Evolutionary conservation across 805 yeast species (phyloP).

Genomic region (Pichia phayaonensis): DNA sequence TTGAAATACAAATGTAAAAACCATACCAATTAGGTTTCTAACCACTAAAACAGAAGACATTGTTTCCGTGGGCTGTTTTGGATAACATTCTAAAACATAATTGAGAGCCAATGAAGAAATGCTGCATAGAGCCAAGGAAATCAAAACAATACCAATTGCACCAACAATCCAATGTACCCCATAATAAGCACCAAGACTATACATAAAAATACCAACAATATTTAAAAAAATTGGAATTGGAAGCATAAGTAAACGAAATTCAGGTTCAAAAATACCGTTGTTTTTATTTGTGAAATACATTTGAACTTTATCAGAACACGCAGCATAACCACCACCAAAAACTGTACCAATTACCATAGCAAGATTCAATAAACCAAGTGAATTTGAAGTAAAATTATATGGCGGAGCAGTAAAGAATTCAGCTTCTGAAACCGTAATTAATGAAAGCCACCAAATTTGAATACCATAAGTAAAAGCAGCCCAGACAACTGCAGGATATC

Average conservation of each 20-base stretch:
- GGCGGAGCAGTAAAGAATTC: conserved; percentile 1
- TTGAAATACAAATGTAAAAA: conserved; percentile 4
- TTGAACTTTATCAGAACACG: neutral
- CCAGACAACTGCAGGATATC: conserved; percentile 3
- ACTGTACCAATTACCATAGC: conserved; percentile 1
- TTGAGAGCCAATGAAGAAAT: neutral
- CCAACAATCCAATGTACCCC: conserved; percentile 1
- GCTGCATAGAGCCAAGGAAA: neutral
- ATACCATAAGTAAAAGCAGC: neutral
- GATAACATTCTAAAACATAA: conserved; percentile 4
- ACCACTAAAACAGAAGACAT: conserved; percentile 1
- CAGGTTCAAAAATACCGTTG: conserved; percentile 6
- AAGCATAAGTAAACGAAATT: conserved; percentile 1
- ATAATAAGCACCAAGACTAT: conserved; percentile 2
- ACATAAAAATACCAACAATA: neutral
- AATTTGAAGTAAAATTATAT: neutral
- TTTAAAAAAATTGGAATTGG: neutral
- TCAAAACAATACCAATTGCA: conserved; percentile 2
- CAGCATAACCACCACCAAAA: neutral
- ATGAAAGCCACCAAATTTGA: conserved; percentile 4
- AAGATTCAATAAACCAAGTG: conserved; percentile 2
- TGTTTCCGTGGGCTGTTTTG: neutral
- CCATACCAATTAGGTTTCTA: conserved; percentile 2
- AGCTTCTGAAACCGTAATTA: neutral
- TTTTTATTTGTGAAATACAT: neutral